Conservation (phyloP, 176 grass and related monocot genomes). For the Chloris gayana region DNA sequence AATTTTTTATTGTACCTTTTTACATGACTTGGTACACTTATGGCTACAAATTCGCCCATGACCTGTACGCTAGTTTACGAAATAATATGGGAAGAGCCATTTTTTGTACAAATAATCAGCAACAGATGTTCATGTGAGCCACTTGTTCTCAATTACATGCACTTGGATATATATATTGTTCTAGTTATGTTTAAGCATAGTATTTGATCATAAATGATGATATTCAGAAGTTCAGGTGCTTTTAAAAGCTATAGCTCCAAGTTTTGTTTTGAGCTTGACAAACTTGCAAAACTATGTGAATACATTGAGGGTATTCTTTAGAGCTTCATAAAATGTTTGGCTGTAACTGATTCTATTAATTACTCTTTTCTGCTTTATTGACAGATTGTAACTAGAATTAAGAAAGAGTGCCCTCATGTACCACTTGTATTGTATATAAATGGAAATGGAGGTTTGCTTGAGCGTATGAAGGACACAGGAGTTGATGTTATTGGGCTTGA, state of each 20-base stretch:
- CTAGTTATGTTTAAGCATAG: constrained; percentile 25
- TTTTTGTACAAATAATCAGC: constrained; percentile 7
- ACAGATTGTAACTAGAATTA: constrained; percentile 86
- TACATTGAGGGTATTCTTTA: constrained; percentile 2
- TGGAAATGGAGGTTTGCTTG: constrained; percentile 91
- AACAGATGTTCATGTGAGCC: constrained; percentile 6
- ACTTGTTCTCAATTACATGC: background rate
- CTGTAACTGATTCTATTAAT: constrained; percentile 5
- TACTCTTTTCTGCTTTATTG: constrained; percentile 40
- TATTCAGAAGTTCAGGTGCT: background rate
- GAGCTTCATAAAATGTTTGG: background rate
- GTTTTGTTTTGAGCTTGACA: constrained; percentile 9
- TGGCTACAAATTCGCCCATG: background rate
- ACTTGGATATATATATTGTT: constrained; percentile 29
- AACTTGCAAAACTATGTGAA: constrained; percentile 3
- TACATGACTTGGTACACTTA: constrained; percentile 7
- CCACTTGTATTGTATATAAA: constrained; percentile 96
- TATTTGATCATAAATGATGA: constrained; percentile 16
- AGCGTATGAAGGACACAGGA: constrained; percentile 83
- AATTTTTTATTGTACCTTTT: background rate
- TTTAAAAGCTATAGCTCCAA: constrained; percentile 4
- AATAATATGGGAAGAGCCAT: background rate
- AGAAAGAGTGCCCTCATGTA: constrained; percentile 77
- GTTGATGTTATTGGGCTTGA: constrained; percentile 99
- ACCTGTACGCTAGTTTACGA: background rate